Conservation (phyloP, 352 stramenopile genomes). For the Globisporangium alternatum region DNA sequence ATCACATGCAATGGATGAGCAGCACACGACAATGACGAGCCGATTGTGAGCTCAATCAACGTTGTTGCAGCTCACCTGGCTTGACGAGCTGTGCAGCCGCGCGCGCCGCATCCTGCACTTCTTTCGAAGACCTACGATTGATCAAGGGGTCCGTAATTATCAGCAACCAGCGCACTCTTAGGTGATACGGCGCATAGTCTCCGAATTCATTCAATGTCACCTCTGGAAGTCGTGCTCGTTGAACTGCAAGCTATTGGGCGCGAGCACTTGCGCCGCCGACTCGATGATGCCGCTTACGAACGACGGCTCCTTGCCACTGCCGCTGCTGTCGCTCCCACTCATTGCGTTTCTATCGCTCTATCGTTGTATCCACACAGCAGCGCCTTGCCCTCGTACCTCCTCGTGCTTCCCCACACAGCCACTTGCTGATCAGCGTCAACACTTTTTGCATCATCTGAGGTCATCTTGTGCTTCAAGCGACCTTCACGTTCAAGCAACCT, state of each 20-base stretch:
- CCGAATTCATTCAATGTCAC: slow-evolving; percentile 16
- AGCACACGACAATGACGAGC: background rate
- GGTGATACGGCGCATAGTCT: background rate
- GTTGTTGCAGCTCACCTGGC: slow-evolving; percentile 33
- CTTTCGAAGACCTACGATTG: slow-evolving; percentile 41
- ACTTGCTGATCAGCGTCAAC: background rate
- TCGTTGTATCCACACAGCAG: background rate
- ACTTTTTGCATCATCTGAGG: background rate
- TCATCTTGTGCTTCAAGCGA: background rate
- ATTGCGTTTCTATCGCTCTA: background rate
- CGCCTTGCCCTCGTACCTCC: background rate
- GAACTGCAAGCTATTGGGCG: slow-evolving; percentile 72
- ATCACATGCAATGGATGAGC: background rate
- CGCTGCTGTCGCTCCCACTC: slow-evolving; percentile 2
- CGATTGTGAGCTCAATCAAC: background rate
- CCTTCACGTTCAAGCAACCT: background rate
- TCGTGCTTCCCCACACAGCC: background rate
- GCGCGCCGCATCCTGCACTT: slow-evolving; percentile 51
- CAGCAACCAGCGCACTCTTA: background rate
- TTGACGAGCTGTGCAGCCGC: slow-evolving; percentile 60
- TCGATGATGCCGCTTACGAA: slow-evolving; percentile 37
- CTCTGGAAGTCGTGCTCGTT: slow-evolving; percentile 73
- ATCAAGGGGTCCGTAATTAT: background rate
- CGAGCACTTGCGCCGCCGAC: slow-evolving; percentile 47
- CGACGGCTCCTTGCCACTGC: background rate